Conservation (phyloP, 345 rosid genomes). For the Populus davidiana region DNA sequence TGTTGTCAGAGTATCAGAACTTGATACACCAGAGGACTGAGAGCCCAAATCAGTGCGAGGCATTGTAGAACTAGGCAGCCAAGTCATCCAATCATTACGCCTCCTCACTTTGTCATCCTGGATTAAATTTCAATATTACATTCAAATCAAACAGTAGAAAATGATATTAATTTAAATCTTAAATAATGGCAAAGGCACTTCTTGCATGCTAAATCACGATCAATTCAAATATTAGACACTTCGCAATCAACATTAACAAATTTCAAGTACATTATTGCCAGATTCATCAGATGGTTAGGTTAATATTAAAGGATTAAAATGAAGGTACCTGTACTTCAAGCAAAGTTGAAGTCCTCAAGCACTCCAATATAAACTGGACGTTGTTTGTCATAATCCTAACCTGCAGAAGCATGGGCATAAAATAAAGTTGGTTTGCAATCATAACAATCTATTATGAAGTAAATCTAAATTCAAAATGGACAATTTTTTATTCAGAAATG, state of each 20-base stretch:
- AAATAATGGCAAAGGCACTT: no score
- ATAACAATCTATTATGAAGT: background rate
- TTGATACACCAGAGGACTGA: slow-evolving; percentile 20
- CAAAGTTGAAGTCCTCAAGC: slow-evolving; percentile 50
- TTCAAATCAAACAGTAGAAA: background rate
- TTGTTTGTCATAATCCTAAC: slow-evolving; percentile 52
- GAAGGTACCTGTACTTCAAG: slow-evolving; percentile 68
- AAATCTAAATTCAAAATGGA: background rate
- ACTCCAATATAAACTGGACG: slow-evolving; percentile 57
- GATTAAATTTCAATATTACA: slow-evolving; percentile 6
- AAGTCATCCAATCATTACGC: slow-evolving; percentile 52
- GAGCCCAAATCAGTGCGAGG: slow-evolving; percentile 24
- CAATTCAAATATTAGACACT: background rate
- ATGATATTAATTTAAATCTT: background rate
- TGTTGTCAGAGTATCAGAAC: slow-evolving; percentile 23
- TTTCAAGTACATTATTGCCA: no score
- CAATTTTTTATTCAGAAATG: no score
- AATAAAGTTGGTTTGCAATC: slow-evolving; percentile 15
- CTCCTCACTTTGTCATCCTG: slow-evolving; percentile 60
- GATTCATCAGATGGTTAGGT: no score
- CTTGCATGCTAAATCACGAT: background rate
- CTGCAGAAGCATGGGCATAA: slow-evolving; percentile 39
- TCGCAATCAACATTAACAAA: background rate
- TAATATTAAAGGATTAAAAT: background rate
- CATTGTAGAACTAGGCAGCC: slow-evolving; percentile 27